A percentile compares a stretch with the other conserved stretches of the same genome.
These are phyloP conservation scores for Pseudonitzschia delicatissima DNA, from an alignment of 108 stramenopile species.

Conservation along the genomic window DNA sequence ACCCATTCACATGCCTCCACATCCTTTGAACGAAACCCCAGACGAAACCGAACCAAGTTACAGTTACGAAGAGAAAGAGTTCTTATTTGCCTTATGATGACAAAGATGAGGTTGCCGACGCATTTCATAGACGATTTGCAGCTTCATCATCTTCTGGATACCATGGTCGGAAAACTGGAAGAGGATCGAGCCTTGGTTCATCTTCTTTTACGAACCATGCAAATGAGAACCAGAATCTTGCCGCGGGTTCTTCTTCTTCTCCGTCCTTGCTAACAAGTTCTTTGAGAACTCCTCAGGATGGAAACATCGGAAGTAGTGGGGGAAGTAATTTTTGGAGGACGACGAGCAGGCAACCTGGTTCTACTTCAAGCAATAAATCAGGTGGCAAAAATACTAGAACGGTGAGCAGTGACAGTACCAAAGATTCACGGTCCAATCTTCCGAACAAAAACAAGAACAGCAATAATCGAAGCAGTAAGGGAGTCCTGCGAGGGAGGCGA, in stretches of 20 bases:
- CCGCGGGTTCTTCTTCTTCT: too few relatives aligned
- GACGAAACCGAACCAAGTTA: conserved; percentile 56
- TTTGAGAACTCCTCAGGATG: background rate
- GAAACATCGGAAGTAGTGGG: background rate
- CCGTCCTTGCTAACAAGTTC: background rate
- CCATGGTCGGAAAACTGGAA: background rate
- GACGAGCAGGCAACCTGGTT: background rate
- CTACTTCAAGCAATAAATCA: background rate
- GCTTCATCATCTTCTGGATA: background rate
- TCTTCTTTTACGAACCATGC: background rate
- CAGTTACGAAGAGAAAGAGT: conserved; percentile 33
- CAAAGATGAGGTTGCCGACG: conserved; percentile 37
- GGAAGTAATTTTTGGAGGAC: conserved; percentile 8
- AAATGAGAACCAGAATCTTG: too few relatives aligned
- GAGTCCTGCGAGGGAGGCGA: background rate
- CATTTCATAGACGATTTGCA: conserved; percentile 36
- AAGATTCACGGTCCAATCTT: background rate
- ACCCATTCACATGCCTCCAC: conserved; percentile 35
- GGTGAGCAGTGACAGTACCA: background rate
- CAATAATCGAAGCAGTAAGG: background rate
- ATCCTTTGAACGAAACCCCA: conserved; percentile 30
- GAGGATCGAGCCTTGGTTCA: background rate
- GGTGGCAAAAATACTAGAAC: background rate
- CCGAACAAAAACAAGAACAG: conserved; percentile 2
- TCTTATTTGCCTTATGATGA: conserved; percentile 17